Evolutionary conservation across 805 yeast species (phyloP), one percentile per base, ranked within the genome.

Genomic region (Schwanniomyces sp.): DNA sequence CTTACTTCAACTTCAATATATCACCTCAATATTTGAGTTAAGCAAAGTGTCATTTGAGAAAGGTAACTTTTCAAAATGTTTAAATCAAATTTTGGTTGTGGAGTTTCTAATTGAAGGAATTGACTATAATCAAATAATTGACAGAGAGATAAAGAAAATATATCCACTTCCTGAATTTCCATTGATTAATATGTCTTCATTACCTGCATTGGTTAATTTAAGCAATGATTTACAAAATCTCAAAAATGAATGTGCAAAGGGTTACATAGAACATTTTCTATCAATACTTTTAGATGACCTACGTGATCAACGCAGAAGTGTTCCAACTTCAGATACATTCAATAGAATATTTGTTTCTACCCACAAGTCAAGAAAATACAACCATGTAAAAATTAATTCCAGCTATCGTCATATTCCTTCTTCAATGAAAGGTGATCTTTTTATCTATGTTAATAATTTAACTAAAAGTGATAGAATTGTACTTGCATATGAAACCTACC

Each of bases 241-340:
- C 55, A 78, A 85, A 43, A 67, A 74, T n/a, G 82, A 79, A 39
- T 84, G 89, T 43, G 91, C 94, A 12, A 79, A 77, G 34, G 80
- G 84, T n/a, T 86, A 83, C 54, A 79, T 84, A 6, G 70, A 76
- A 21, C 68, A 80, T 40, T 83, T 91, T 57, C 71, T 78, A 7
- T 77, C 78, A 21, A 56, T 75, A 28, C 66, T 91, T 41, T 53
- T 86, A 9, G 70, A 72, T 0, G 96, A 91, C 63, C 63, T 91
- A 41, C 75, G 85, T 49, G 43, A 54, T 2, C 88, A 85, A 54
- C 80, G 81, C 54, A 76, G 76, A 29, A 63, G 73, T 1, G 78
- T 81, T 0, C 69, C 84, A 2, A 57, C 58, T 2, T 55, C 61
- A 6, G 82, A 78, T 10, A 78, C 88, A 0, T 59, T 88, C 50